A percentile compares a stretch with the other conserved stretches of the same genome.
Evolutionary conservation across 2,329 filamentous ascomycete genomes (phyloP).

Genomic region (Fusarium penzigii): DNA sequence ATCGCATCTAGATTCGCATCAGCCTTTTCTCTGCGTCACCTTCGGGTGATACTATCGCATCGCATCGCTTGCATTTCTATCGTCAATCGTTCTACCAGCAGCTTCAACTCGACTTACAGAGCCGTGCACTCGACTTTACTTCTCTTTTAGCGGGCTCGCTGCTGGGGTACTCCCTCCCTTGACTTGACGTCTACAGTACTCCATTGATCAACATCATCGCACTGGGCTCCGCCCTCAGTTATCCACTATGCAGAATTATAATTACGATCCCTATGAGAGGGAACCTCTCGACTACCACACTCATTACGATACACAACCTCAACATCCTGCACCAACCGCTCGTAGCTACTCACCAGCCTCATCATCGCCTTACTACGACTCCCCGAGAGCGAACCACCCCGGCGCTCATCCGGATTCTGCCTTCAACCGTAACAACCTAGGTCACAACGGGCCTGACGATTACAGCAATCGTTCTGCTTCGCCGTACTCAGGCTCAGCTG

Average conservation of each 20-base stretch:
- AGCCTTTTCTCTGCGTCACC: background rate
- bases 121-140: constrained; percentile 3
- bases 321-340: constrained; percentile 20
- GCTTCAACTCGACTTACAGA: constrained; percentile 8
- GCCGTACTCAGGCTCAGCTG: constrained; percentile 19
- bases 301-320: constrained; percentile 25
- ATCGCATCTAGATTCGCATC: background rate
- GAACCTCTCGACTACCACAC: constrained; percentile 35
- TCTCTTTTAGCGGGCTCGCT: constrained; percentile 22
- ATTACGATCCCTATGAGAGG: constrained; percentile 37
- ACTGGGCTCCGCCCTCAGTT: constrained; percentile 13
- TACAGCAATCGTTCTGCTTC: constrained; percentile 18
- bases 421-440: constrained; percentile 13
- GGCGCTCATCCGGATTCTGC: constrained; percentile 27
- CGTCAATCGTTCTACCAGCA: constrained; percentile 10
- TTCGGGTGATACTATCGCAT: constrained; percentile 16
- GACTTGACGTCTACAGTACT: constrained; percentile 11
- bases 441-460: constrained; percentile 19
- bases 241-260: constrained; percentile 36
- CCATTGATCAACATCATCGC: constrained; percentile 3
- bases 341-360: constrained; percentile 24
- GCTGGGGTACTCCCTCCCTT: constrained; percentile 21
- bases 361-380: constrained; percentile 30
- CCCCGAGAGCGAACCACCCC: constrained; percentile 22
- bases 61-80: constrained; percentile 16